These are phyloP conservation scores for Wickerhamomyces queroliae DNA, from an alignment of 805 yeast genomes.

Conservation along the genomic window DNA sequence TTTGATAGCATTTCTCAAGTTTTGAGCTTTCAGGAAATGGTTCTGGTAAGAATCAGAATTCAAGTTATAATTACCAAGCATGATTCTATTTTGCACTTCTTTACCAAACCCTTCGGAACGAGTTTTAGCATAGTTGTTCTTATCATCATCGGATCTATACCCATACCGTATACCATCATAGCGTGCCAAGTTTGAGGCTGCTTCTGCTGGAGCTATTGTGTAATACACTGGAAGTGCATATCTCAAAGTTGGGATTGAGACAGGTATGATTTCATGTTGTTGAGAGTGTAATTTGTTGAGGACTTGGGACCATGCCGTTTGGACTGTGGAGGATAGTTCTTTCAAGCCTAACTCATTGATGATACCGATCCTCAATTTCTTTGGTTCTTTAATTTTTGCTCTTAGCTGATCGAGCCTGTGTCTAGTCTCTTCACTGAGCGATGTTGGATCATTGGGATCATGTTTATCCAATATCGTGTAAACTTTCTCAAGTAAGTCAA, in stretches of 20 bases:
- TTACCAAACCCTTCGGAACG: conserved; percentile 65
- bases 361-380: conserved; percentile 54
- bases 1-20: conserved; percentile 53
- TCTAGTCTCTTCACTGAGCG: conserved; percentile 35
- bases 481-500: conserved; percentile 39
- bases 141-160: conserved; percentile 33
- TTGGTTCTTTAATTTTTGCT: background rate
- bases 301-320: conserved; percentile 26
- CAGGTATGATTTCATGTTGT: conserved; percentile 43
- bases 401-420: conserved; percentile 11
- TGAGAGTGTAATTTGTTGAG: conserved; percentile 39
- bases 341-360: conserved; percentile 59
- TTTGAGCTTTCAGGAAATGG: conserved; percentile 73
- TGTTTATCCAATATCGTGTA: conserved; percentile 49
- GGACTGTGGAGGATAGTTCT: conserved; percentile 38
- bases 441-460: conserved; percentile 81
- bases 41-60: conserved; percentile 65
- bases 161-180: conserved; percentile 93
- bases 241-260: conserved; percentile 67
- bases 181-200: conserved; percentile 84
- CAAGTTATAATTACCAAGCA: conserved; percentile 81
- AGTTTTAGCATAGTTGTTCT: conserved; percentile 47
- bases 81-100: conserved; percentile 79
- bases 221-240: conserved; percentile 75
- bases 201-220: conserved; percentile 88